phyloP scores from a whole-genome alignment of 73 alveolate species.

The Paramecium primaurelia region DNA sequence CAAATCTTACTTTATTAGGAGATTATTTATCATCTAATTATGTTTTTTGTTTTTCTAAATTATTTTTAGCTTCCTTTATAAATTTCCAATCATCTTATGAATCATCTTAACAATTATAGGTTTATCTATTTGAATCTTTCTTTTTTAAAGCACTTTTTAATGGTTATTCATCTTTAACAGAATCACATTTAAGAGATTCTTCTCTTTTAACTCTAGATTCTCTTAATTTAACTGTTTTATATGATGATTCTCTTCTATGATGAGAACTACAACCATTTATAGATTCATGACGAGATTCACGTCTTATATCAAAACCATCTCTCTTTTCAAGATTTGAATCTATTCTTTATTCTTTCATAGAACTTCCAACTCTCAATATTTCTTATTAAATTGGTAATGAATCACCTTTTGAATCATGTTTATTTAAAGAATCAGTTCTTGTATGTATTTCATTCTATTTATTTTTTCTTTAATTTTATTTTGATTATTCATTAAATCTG shows the following conservation, averaged over 20 bases:
- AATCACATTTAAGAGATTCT: neutral
- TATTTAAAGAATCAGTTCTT: neutral
- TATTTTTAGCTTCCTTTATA: neutral
- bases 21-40: slow-evolving; percentile 30
- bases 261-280: neutral
- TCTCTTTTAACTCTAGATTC: slow-evolving; percentile 10
- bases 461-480: neutral
- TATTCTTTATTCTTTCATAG: neutral
- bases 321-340: neutral
- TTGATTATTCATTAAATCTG: neutral
- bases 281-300: neutral
- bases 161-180: slow-evolving; percentile 21
- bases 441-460: neutral
- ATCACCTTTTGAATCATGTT: neutral
- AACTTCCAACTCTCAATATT: neutral
- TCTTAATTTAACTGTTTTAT: neutral
- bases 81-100: slow-evolving; percentile 44
- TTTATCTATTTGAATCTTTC: neutral
- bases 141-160: slow-evolving; percentile 26
- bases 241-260: slow-evolving; percentile 21
- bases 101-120: neutral
- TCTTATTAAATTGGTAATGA: neutral
- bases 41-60: slow-evolving; percentile 35
- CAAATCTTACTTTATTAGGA: slow-evolving; percentile 40
- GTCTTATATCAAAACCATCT: neutral